phyloP scores from a whole-genome alignment of 2,329 filamentous ascomycete genomes.

The Fragosphaeria purpurea region DNA sequence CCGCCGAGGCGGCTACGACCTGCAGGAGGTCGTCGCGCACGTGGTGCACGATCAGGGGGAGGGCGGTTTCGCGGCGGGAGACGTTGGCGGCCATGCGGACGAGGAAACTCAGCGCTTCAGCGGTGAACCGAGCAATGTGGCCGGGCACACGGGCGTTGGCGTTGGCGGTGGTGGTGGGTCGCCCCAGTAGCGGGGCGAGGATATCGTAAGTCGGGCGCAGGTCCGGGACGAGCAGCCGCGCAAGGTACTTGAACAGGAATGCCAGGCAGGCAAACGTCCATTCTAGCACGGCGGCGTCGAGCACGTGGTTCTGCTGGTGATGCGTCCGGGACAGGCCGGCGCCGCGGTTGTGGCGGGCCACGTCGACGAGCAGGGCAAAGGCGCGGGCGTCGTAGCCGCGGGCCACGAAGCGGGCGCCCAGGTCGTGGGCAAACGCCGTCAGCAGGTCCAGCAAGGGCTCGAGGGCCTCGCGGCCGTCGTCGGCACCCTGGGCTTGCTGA shows the following conservation, averaged over 20 bases:
- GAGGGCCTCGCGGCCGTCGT: slow-evolving; percentile 62
- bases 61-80: slow-evolving; percentile 57
- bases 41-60: slow-evolving; percentile 62
- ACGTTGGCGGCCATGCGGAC: slow-evolving; percentile 77
- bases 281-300: slow-evolving; percentile 83
- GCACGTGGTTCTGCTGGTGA: slow-evolving; percentile 44
- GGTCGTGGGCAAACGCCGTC: slow-evolving; percentile 87
- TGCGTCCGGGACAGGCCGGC: slow-evolving; percentile 7
- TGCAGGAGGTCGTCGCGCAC: slow-evolving; percentile 56
- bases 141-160: slow-evolving; percentile 53
- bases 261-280: slow-evolving; percentile 93
- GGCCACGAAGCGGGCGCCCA: slow-evolving; percentile 71
- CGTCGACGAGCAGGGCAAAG: slow-evolving; percentile 63
- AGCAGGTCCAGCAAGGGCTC: slow-evolving; percentile 83
- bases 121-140: slow-evolving; percentile 84
- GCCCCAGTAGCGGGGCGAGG: slow-evolving; percentile 76
- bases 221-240: slow-evolving; percentile 75
- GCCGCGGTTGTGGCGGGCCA: slow-evolving; percentile 39
- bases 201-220: slow-evolving; percentile 75
- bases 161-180: slow-evolving; percentile 23
- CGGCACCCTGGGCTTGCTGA: slow-evolving; percentile 36
- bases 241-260: slow-evolving; percentile 96
- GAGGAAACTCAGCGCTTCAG: slow-evolving; percentile 89
- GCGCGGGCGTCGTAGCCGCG: slow-evolving; percentile 66
- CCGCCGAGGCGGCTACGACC: slow-evolving; percentile 13